Evolutionary conservation across 192 early-diverging fungal species (phyloP).

Genomic region (Backusella morwellensis): DNA sequence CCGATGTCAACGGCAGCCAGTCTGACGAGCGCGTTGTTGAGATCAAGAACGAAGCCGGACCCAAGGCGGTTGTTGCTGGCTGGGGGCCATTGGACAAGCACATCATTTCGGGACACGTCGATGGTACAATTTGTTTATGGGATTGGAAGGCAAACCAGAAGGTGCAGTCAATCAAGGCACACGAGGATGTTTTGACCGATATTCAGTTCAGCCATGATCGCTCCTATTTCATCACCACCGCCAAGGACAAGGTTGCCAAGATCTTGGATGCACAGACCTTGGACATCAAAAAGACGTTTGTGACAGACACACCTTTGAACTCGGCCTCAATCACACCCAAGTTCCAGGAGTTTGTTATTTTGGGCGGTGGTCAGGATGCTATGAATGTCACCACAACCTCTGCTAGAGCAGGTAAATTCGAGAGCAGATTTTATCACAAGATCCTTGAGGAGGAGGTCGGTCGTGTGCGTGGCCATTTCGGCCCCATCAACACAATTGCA

Average conservation of each 20-base stretch:
- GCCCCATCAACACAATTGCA: constrained; percentile 98
- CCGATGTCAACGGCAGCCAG: constrained; percentile 56
- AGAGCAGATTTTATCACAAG: constrained; percentile 95
- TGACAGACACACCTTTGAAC: constrained; percentile 90
- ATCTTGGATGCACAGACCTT: constrained; percentile 87
- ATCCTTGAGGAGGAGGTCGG: constrained; percentile 96
- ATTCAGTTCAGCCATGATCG: constrained; percentile 88
- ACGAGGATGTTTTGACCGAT: constrained; percentile 79
- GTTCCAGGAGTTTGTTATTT: constrained; percentile 74
- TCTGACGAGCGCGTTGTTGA: constrained; percentile 67
- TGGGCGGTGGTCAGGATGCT: constrained; percentile 98
- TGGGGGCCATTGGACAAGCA: constrained; percentile 93
- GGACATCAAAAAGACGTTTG: constrained; percentile 79
- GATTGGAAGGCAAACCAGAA: constrained; percentile 80
- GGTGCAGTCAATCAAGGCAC: constrained; percentile 62
- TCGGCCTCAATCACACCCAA: constrained; percentile 88
- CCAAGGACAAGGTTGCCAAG: constrained; percentile 90
- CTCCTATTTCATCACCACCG: constrained; percentile 92
- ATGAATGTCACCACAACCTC: constrained; percentile 94
- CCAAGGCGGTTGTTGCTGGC: constrained; percentile 88
- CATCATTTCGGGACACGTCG: constrained; percentile 91
- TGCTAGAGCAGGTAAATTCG: constrained; percentile 92
- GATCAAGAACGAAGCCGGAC: constrained; percentile 68
- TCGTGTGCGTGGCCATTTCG: constrained; percentile 97
- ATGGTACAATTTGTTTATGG: constrained; percentile 85